Conservation (phyloP, 164 flowering plant species). For the Saururus chinensis region DNA sequence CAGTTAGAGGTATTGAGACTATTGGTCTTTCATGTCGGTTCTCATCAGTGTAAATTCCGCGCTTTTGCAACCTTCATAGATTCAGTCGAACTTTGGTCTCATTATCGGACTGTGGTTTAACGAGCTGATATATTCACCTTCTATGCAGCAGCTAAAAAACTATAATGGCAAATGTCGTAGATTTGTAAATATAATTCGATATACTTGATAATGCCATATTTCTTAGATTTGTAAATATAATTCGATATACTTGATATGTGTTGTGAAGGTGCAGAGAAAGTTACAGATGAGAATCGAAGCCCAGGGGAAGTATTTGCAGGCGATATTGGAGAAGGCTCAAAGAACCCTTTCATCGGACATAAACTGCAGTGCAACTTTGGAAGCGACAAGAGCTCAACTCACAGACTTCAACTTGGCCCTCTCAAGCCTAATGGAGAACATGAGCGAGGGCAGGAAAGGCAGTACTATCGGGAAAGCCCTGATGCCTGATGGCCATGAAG, state of each 20-base stretch:
- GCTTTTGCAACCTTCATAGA: no score
- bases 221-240: no score
- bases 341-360: conserved; percentile 33
- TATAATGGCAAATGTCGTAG: no score
- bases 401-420: conserved; percentile 54
- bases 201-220: neutral
- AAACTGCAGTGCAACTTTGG: conserved; percentile 22
- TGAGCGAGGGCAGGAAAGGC: conserved; percentile 18
- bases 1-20: conserved; percentile 54
- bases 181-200: no score
- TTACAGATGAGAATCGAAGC: conserved; percentile 87
- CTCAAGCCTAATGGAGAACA: conserved; percentile 36
- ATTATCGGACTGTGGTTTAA: no score
- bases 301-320: conserved; percentile 82
- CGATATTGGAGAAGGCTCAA: conserved; percentile 71
- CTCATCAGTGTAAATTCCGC: no score
- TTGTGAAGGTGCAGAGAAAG: conserved; percentile 56
- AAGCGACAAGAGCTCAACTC: conserved; percentile 36
- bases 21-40: no score
- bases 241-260: neutral
- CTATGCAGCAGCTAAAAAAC: no score
- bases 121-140: no score
- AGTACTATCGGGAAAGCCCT: conserved; percentile 8
- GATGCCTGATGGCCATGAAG: conserved; percentile 6
- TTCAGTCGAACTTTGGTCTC: no score